Evolutionary conservation across 805 yeast species (phyloP).

Genomic region (Suhomyces sp.): DNA sequence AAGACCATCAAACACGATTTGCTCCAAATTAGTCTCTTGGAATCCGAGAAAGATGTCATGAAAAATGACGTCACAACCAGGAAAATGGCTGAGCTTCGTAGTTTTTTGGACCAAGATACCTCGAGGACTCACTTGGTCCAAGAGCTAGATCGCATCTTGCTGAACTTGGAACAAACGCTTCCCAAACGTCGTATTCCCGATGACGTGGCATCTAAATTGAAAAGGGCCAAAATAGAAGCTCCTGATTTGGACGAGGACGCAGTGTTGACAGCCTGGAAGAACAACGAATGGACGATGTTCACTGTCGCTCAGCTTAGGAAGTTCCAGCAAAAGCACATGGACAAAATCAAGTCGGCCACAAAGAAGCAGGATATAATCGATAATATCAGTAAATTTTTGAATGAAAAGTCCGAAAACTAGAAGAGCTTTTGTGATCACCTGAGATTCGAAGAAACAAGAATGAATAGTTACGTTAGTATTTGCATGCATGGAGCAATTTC

Average conservation of each 20-base stretch:
- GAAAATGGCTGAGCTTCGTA: conserved; percentile 14
- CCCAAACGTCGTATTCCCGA: conserved; percentile 25
- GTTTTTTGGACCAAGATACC: conserved; percentile 6
- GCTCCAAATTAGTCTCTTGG: conserved; percentile 43
- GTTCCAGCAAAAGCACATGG: conserved; percentile 36
- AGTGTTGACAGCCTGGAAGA: conserved; percentile 42
- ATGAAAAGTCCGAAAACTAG: background rate
- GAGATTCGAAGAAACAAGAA: no score
- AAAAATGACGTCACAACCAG: conserved; percentile 21
- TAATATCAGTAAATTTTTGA: conserved; percentile 34
- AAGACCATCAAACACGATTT: conserved; percentile 61
- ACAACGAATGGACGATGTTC: conserved; percentile 30
- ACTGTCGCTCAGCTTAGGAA: conserved; percentile 42
- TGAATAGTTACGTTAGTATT: no score
- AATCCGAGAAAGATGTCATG: conserved; percentile 12
- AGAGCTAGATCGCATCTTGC: conserved; percentile 10
- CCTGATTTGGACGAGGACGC: conserved; percentile 35
- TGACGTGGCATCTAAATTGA: conserved; percentile 34
- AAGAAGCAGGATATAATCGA: conserved; percentile 44
- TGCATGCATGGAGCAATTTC: no score
- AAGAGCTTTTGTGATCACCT: no score
- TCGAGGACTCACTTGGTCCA: conserved; percentile 8
- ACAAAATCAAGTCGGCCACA: conserved; percentile 31
- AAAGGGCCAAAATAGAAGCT: conserved; percentile 9
- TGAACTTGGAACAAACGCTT: conserved; percentile 9